Base-by-base conservation (phyloP, 345 rosid genomes). In the Lepidium aucheri region DNA sequence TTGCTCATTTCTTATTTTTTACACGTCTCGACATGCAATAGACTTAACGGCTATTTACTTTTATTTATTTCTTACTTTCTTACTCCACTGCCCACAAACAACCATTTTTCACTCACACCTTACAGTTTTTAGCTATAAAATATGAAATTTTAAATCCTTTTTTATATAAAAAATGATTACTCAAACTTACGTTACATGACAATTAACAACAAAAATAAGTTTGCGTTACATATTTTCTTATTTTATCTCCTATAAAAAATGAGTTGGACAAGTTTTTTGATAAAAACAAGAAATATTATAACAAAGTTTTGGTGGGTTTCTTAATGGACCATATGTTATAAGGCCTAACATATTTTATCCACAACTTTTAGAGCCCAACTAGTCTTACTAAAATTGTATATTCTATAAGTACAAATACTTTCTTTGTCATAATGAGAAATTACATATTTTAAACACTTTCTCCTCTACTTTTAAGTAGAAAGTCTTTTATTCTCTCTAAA, bases 11-110 rank as follows among this genome's bases (percentile, higher is more conserved):
- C 11, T 50, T n/a, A n/a, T 49, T 59, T 7, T 8, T 68, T 70
- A 77, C 85, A 82, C 84, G 86, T 86, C 4, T 79, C 77, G 14
- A 39, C 85, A 82, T 82, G 84, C 79, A 75, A 47, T 54, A 36
- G 78, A 82, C 15, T 74, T 73, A 84, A 82, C 88, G 85, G 81
- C 11, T 65, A 40, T 22, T 38, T 57, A n/a, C 53, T 36, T 65
- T 26, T 26, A 26, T 26, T 26, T 52, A 11, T 4, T 28, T 38
- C 36, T 54, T 26, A 26, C 58, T 28, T 30, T 17, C 49, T 63
- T 63, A 47, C 11, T 46, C 20, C 22, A 39, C 10, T 26, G 3
- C 8, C 10, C 53, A 63, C 26, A 70, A 42, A 44, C 47, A 53
- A 53, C 41, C 57, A 41, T 15, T 16, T 34, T 9, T 24, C 22